Percentiles rank a stretch among this genome's conserved stretches.
Conservation (phyloP, 495 filamentous ascomycete species). For the Penicillium desertorum region DNA sequence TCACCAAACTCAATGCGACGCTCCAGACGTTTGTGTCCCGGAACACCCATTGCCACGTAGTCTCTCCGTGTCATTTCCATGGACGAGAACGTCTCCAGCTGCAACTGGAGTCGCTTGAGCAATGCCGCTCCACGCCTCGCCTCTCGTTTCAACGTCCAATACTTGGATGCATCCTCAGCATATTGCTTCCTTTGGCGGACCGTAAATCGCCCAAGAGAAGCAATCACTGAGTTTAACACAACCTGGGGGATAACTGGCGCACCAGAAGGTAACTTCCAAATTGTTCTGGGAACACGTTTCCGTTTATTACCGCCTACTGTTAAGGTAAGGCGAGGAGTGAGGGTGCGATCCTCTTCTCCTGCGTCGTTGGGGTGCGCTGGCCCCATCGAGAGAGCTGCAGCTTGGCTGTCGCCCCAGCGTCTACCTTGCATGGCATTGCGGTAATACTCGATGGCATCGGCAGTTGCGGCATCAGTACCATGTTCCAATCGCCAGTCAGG, state of each 20-base stretch:
- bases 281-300: conserved; percentile 64
- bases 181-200: conserved; percentile 88
- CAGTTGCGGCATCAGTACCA: conserved; percentile 64
- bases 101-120: conserved; percentile 86
- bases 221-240: conserved; percentile 76
- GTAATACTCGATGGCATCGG: conserved; percentile 78
- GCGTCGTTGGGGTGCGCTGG: conserved; percentile 56
- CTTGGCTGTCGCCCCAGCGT: conserved; percentile 88
- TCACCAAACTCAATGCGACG: conserved; percentile 87
- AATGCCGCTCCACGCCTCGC: conserved; percentile 86
- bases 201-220: conserved; percentile 72
- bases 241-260: conserved; percentile 90
- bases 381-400: conserved; percentile 75
- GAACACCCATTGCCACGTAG: conserved; percentile 86
- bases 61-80: conserved; percentile 95
- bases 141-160: conserved; percentile 97
- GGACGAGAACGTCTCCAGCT: conserved; percentile 84
- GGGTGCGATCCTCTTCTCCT: conserved; percentile 35
- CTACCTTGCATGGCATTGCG: conserved; percentile 79
- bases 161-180: conserved; percentile 87
- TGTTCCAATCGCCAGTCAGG: conserved; percentile 86
- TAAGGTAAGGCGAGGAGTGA: conserved; percentile 52
- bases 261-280: conserved; percentile 94
- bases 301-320: conserved; percentile 75
- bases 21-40: conserved; percentile 72